phyloP scores from a whole-genome alignment of 2,329 filamentous ascomycete genomes.

The Penicillium sp. region DNA sequence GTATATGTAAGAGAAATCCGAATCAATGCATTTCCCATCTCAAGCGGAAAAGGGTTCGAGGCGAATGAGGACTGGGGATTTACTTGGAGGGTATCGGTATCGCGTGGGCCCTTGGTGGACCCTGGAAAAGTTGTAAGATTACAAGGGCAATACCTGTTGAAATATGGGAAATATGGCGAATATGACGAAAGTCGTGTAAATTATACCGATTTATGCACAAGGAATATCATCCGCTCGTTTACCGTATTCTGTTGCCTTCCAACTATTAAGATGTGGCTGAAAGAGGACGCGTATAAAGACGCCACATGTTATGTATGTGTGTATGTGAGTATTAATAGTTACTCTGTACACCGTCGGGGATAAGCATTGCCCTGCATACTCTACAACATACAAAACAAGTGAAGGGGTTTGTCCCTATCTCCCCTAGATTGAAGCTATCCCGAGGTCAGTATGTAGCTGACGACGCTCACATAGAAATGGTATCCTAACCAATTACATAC shows the following conservation, averaged over 20 bases:
- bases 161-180: neutral
- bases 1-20: slow-evolving; percentile 7
- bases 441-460: neutral
- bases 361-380: neutral
- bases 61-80: neutral
- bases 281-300: neutral
- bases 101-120: neutral
- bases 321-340: neutral
- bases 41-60: neutral
- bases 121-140: neutral
- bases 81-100: neutral
- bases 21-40: neutral
- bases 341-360: neutral
- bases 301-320: neutral
- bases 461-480: neutral
- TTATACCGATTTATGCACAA: neutral
- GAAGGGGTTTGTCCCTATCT: neutral
- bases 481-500: neutral
- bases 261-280: neutral
- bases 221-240: neutral
- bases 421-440: slow-evolving; percentile 1
- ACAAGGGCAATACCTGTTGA: neutral
- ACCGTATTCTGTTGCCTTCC: neutral
- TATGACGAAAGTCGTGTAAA: neutral
- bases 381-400: neutral